phyloP scores from a whole-genome alignment of 257 asterid species.

The Craterostigma plantagineum region DNA sequence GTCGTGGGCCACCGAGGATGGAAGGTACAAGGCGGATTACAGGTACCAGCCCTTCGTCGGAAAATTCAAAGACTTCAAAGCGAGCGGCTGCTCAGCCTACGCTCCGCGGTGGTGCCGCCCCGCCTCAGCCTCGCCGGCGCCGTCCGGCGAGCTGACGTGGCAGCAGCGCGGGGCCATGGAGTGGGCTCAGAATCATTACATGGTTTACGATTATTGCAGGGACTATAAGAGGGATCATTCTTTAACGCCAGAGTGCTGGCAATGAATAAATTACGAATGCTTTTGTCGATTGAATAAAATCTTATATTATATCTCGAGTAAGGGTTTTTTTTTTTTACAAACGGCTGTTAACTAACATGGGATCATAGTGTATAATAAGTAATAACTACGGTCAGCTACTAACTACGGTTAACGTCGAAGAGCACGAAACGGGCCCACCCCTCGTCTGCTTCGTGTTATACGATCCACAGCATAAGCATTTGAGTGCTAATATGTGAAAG shows the following conservation, averaged over 20 bases:
- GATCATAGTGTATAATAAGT: too few relatives aligned
- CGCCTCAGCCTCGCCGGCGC: constrained; percentile 24
- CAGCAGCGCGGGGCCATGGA: constrained; percentile 43
- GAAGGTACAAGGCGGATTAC: constrained; percentile 59
- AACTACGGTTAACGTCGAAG: too few relatives aligned
- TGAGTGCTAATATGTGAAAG: constrained; percentile 36
- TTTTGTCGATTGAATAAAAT: too few relatives aligned
- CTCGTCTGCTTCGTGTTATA: constrained; percentile 51
- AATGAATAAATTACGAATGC: too few relatives aligned
- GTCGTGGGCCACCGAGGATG: constrained; percentile 86
- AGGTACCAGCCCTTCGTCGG: constrained; percentile 50
- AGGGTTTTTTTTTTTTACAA: too few relatives aligned
- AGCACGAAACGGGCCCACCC: constrained; percentile 11
- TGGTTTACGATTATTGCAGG: constrained; percentile 54
- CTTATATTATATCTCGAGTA: too few relatives aligned
- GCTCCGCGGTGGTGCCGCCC: constrained; percentile 8
- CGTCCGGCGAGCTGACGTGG: constrained; percentile 28
- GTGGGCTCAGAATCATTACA: constrained; percentile 32
- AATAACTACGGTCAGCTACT: too few relatives aligned
- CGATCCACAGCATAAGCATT: constrained; percentile 42
- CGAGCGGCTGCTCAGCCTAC: constrained; percentile 20
- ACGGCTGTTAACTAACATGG: too few relatives aligned
- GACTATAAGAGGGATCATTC: constrained; percentile 36
- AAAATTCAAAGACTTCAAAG: constrained; percentile 39
- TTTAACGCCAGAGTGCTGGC: constrained; percentile 53